Evolutionary conservation across 1,284 basidiomycete species (phyloP), one percentile per base, ranked within the genome.

Genomic region (Exobasidium rhododendri): DNA sequence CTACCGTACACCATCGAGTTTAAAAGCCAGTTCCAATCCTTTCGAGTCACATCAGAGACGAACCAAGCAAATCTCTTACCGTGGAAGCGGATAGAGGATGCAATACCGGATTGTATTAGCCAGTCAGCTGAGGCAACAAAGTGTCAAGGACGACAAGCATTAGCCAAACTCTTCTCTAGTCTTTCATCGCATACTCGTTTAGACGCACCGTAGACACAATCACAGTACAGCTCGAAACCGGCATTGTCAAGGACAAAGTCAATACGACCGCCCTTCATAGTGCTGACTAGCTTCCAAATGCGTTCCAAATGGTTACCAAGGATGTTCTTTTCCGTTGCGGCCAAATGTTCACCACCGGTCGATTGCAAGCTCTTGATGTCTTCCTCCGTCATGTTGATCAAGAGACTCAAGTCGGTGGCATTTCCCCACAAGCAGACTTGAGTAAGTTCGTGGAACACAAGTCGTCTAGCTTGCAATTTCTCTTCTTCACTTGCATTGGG

Each of bases 321-420:
- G 65, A 94, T 92, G 69, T 97, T 97, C 83, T 94, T 93, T 82
- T 97, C 93, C 0, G 94, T 96, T 0, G 92, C 90, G 5, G 94
- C 93, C 51, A 97, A 87, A 70, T 93, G 88, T 61, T 94, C 94
- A 30, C 93, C 93, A 28, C 94, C 94, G 22, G 94, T 97, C 17
- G 92, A 93, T 81, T 98, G 94, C n/a, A 97, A 85, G 59, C 89
- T 87, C 82, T 94, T 94, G 83, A 98, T 97, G 81, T 97, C 94
- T 49, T 97, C 94, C 82, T 97, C 94, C 13, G 91, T 92, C 94
- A 97, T 97, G 83, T 97, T 92, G 82, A 97, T 97, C 59, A 97
- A 85, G 32, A 97, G 85, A 2, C 92, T 94, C 58, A 97, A 84
- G 81, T 97, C 94, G 61, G 94, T 97, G n/a, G 63, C 60, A 46